These are phyloP conservation scores for Botrytis cinerea DNA, from an alignment of 2,329 filamentous ascomycete genomes.

Conservation along the genomic window DNA sequence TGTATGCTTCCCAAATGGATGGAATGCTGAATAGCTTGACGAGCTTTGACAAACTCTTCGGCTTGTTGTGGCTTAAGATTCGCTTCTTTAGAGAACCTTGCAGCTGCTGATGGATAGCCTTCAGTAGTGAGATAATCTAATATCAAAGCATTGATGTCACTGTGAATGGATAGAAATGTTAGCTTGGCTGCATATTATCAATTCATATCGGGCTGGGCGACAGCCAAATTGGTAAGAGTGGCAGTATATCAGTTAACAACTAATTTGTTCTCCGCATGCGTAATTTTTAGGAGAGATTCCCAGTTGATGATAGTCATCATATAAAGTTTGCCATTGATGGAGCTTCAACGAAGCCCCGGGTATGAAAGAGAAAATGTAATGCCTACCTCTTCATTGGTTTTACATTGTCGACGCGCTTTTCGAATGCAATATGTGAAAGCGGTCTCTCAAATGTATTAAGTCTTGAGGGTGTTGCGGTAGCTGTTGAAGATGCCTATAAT, in stretches of 20 bases:
- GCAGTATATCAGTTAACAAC: conserved; percentile 67
- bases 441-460: conserved; percentile 25
- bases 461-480: conserved; percentile 63
- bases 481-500: conserved; percentile 41
- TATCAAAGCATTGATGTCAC: conserved; percentile 92
- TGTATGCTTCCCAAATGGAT: conserved; percentile 88
- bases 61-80: conserved; percentile 77
- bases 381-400: conserved; percentile 88
- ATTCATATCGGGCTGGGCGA: background rate
- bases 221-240: conserved; percentile 17
- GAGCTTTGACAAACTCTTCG: conserved; percentile 69
- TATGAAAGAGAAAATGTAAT: conserved; percentile 14
- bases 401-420: conserved; percentile 78
- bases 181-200: background rate
- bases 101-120: conserved; percentile 88
- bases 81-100: conserved; percentile 91
- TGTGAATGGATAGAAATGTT: conserved; percentile 45
- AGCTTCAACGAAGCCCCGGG: conserved; percentile 15
- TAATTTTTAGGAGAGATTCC: conserved; percentile 99
- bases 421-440: conserved; percentile 55
- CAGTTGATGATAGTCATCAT: conserved; percentile 90
- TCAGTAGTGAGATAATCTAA: conserved; percentile 97
- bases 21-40: conserved; percentile 79
- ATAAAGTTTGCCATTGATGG: conserved; percentile 42
- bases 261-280: conserved; percentile 85